A percentile compares a stretch with the other conserved stretches of the same genome.
Conservation (phyloP, 306 rosid genomes). For the Pyrus communis region DNA sequence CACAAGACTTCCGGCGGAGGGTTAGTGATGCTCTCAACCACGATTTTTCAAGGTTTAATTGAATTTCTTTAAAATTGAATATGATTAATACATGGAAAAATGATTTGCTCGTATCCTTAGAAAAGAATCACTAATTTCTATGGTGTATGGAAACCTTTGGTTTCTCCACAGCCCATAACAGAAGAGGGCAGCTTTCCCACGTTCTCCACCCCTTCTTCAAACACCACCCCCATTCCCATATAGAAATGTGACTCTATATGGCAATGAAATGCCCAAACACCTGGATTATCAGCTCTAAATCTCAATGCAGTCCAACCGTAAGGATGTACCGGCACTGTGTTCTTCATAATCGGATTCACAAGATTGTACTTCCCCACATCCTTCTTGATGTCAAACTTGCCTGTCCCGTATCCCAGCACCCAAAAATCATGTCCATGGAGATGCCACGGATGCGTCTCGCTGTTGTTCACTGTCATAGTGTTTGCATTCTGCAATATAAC, state of each 20-base stretch:
- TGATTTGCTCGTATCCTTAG: background rate
- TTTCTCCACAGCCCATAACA: constrained; percentile 73
- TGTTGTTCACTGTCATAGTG: constrained; percentile 11
- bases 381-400: constrained; percentile 42
- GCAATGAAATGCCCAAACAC: constrained; percentile 89
- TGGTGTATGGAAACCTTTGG: constrained; percentile 29
- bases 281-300: constrained; percentile 67
- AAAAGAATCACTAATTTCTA: background rate
- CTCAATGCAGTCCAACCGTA: constrained; percentile 87
- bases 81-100: background rate
- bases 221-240: constrained; percentile 89
- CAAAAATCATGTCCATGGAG: constrained; percentile 88
- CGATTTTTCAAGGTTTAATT: too few species aligned
- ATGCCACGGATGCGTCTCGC: constrained; percentile 91
- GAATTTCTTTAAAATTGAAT: background rate
- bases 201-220: constrained; percentile 69
- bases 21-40: too few species aligned
- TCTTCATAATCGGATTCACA: constrained; percentile 75
- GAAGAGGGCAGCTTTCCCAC: constrained; percentile 56
- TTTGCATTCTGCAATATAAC: constrained; percentile 68
- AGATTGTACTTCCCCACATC: constrained; percentile 56
- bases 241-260: constrained; percentile 79
- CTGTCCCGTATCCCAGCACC: constrained; percentile 72
- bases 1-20: rapidly evolving
- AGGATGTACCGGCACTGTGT: constrained; percentile 68